Conservation (phyloP, 106 monocot species). For the Gastrodia elata region DNA sequence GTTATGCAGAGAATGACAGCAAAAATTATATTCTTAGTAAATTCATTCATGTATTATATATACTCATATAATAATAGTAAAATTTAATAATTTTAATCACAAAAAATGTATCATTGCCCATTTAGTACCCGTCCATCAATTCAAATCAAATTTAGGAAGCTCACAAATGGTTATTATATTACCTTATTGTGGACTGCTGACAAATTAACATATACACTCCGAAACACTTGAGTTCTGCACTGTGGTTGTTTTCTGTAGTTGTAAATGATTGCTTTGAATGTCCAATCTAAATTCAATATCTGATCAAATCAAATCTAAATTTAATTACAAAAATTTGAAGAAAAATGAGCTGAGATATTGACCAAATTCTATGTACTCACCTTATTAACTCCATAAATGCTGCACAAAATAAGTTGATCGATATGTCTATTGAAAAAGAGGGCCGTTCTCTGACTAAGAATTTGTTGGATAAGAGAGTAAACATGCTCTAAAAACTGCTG, state of each 20-base stretch:
- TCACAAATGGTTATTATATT: constrained; percentile 10
- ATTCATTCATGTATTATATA: no score
- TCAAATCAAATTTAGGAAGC: no score
- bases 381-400: constrained; percentile 92
- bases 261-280: constrained; percentile 85
- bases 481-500: constrained; percentile 60
- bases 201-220: constrained; percentile 59
- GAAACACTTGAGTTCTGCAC: constrained; percentile 77
- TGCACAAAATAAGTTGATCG: constrained; percentile 89
- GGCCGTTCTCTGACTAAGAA: constrained; percentile 53
- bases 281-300: constrained; percentile 57
- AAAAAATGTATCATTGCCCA: no score
- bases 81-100: no score
- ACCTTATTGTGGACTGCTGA: constrained; percentile 43
- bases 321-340: background rate
- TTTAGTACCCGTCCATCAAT: no score
- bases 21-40: no score
- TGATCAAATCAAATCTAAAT: constrained; percentile 15
- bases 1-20: constrained; percentile 10
- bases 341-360: background rate
- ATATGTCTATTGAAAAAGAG: constrained; percentile 90
- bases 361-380: constrained; percentile 14
- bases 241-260: constrained; percentile 83
- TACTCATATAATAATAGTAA: no score
- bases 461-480: constrained; percentile 68